phyloP scores from a whole-genome alignment of 345 rosid genomes.

The Eucalyptus virginea region DNA sequence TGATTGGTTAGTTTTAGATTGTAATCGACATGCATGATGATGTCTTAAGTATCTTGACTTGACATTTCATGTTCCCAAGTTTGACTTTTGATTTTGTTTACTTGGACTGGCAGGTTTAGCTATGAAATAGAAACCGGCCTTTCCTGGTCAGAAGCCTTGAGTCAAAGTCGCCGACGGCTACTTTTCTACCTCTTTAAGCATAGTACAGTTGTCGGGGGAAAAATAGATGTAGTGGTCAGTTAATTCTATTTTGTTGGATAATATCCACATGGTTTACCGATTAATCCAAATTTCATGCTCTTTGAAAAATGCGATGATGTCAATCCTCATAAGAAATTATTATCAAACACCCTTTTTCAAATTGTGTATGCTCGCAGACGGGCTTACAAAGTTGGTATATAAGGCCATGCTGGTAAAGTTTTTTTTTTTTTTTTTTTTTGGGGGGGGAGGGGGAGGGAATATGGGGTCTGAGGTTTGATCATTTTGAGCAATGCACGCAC shows the following conservation, averaged over 20 bases:
- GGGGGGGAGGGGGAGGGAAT: too few species aligned
- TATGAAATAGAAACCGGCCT: background rate
- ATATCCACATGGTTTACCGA: background rate
- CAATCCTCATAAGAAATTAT: background rate
- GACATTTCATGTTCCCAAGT: background rate
- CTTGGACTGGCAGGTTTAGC: background rate
- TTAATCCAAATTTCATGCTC: background rate
- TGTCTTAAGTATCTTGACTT: background rate
- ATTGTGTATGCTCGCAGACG: background rate
- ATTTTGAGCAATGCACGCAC: too few species aligned
- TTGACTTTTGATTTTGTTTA: background rate
- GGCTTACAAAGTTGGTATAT: background rate
- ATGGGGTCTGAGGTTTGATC: too few species aligned
- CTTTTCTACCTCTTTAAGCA: background rate
- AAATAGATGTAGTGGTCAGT: background rate
- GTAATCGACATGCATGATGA: background rate
- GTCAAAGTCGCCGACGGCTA: background rate
- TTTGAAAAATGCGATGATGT: background rate
- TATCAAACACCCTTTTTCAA: background rate
- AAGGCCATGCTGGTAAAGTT: too few species aligned
- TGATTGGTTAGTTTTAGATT: background rate
- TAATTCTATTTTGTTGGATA: background rate
- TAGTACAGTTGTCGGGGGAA: background rate
- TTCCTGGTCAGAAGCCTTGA: background rate
- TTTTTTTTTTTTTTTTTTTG: too few species aligned